Base-by-base conservation (phyloP, 139 green algal genomes). In the Chlorella sp. region DNA sequence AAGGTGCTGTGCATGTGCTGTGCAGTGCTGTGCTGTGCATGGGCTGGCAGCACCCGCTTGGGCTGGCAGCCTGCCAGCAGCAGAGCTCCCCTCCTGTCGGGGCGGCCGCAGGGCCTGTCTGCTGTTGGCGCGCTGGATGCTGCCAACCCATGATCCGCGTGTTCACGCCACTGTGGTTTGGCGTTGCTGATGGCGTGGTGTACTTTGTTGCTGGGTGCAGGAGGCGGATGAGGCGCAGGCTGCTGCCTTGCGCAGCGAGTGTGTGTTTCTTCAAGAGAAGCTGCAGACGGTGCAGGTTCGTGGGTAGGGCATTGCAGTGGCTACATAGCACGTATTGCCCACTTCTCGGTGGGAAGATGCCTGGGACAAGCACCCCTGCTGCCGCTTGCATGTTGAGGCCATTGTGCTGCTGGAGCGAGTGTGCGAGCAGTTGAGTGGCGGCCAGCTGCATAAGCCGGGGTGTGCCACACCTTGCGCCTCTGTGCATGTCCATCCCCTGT, bases 241-340 rank as follows among this genome's bases (percentile, higher is more conserved):
- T 19, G 53, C 77, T 32, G 84, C 18, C 11, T 60, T 90, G 60
- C 60, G 30, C 53, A 37, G n/a, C 76, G 28, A 86, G 37, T 86
- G 86, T 36, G 2, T n/a, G 18, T 79, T 71, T n/a, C 77, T 90
- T 32, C 39, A 39, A 0, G 86, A 86, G 18, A 90, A 90, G 86
- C 64, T 90, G 60, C 76, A 60, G 36, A 32, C 85, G 86, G 86
- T 90, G 36, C 36, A 90, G 86, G 77, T 83, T 30, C 19, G 57
- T n/a, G 81, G 19, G 7, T 11, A 24, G 76, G 76, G 36, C 26
- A 18, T 3, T 1, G 18, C 73, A 40, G 73, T 40, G n/a, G n/a
- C 3, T 80, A 24, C 3, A 39, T 37, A n/a, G n/a, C 28, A n/a
- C n/a, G n/a, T n/a, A n/a, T n/a, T n/a, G n/a, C n/a, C n/a, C n/a